Evolutionary conservation across 2,329 filamentous ascomycete species (phyloP), one percentile per base, ranked within the genome.

Genomic region (Fusarium luffae): DNA sequence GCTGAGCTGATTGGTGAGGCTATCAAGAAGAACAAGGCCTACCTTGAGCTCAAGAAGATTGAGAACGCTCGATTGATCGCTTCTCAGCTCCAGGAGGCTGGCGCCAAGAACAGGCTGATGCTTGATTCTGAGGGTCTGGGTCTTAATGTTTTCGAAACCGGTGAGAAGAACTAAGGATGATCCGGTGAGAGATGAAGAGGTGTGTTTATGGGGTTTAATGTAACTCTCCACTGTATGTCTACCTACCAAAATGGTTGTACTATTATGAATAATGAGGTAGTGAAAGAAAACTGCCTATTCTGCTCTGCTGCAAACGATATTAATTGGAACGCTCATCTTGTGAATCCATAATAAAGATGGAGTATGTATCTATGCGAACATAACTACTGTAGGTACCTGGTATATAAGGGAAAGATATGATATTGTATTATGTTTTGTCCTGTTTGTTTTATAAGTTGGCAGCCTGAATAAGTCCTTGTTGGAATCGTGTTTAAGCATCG

Each of bases 1-100:
- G 96, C 96, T 48, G 94, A 99, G 84, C 90, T 99, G 70, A 98
- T 99, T 77, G 96, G 96, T 82, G 96, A 99, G 55, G 96, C 96
- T 67, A 97, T 99, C 90, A 99, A 98, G 93, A 99, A 98, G 92
- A 97, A 88, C 85, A 92, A 94, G 84, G 92, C 93, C 71, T 99
- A 99, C 81, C 89, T 99, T 70, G 96, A 98, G 83, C 88, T 99
- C 79, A 93, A 97, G 84, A 96, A 97, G 87, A 97, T 99, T 76
- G 96, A 99, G 85, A 99, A 98, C 77, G 96, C 96, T 9, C 88
- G 93, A 73, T 87, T 89, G 60, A 97, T 99, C 81, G 96, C 96
- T n/a, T 82, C 86, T 74, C 90, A 97, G 74, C 81, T 99, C 76
- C 93, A 98, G 82, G 93, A 97, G 81, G 87, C 87, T 61, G 92